Percentiles rank a stretch among this genome's conserved stretches.
phyloP scores from a whole-genome alignment of 2,329 filamentous ascomycete genomes.

The Lachnellula hyalina region DNA sequence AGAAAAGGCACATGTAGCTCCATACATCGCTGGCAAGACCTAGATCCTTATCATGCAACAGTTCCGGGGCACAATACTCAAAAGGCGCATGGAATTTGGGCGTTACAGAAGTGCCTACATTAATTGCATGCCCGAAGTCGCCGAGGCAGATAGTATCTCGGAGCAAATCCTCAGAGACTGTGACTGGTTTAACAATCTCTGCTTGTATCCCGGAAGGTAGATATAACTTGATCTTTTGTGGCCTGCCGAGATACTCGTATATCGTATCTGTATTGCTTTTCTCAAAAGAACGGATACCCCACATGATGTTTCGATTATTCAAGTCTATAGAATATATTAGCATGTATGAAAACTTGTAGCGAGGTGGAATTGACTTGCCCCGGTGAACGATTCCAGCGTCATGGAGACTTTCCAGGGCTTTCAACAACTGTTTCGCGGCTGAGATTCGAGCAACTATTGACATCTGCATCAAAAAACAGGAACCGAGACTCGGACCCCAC shows the following conservation, averaged over 20 bases:
- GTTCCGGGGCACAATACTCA: no score
- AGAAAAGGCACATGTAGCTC: constrained; percentile 17
- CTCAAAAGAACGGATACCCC: constrained; percentile 4
- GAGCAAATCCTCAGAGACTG: constrained; percentile 1
- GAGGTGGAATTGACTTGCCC: constrained; percentile 1
- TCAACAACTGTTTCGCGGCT: constrained; percentile 11
- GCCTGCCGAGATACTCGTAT: constrained; percentile 10
- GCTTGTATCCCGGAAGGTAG: not conserved
- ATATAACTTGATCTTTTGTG: constrained; percentile 4
- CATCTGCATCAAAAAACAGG: not conserved
- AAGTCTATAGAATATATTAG: constrained; percentile 12
- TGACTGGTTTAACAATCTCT: constrained; percentile 10
- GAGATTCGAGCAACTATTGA: constrained; percentile 4
- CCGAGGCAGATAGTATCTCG: constrained; percentile 5
- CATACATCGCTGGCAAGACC: no score
- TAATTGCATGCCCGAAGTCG: constrained; percentile 15
- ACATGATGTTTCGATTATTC: constrained; percentile 9
- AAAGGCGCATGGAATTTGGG: no score
- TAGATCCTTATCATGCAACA: no score
- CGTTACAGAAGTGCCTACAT: constrained; percentile 8
- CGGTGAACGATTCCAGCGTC: constrained; percentile 12
- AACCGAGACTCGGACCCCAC: constrained; percentile 6
- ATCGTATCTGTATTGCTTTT: constrained; percentile 7
- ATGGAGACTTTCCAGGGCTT: constrained; percentile 11
- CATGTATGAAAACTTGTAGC: not conserved